Evolutionary conservation across 139 green algal species (phyloP).

Genomic region (Monoraphidium neglectum): DNA sequence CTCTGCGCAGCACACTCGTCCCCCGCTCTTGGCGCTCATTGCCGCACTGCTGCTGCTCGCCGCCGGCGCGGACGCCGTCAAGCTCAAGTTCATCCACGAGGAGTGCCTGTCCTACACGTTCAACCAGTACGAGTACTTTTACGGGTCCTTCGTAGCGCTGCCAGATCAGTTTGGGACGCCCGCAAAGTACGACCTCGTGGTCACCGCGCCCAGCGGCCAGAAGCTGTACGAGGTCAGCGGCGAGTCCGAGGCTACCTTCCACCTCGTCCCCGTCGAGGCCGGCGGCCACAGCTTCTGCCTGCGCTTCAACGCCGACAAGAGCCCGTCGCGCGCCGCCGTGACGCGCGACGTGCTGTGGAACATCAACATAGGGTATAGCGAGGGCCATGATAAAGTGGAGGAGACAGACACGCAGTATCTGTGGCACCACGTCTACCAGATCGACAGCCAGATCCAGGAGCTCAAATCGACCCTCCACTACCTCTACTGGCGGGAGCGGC

Average conservation of each 20-base stretch:
- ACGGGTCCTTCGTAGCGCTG: constrained; percentile 48
- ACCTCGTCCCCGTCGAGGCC: constrained; percentile 56
- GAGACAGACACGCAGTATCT: constrained; percentile 55
- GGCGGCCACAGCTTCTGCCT: constrained; percentile 60
- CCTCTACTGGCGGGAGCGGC: constrained; percentile 60
- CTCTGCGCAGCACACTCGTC: too few species aligned
- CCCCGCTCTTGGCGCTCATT: too few species aligned
- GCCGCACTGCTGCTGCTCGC: neutral
- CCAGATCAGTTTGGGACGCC: constrained; percentile 33
- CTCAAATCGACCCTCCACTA: constrained; percentile 51
- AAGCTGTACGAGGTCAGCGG: constrained; percentile 35
- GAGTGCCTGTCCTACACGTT: constrained; percentile 54
- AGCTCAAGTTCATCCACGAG: constrained; percentile 53
- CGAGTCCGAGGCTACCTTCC: constrained; percentile 46
- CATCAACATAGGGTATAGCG: constrained; percentile 47
- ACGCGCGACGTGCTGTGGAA: constrained; percentile 50
- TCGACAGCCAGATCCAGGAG: constrained; percentile 53
- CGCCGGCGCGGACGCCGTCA: constrained; percentile 22
- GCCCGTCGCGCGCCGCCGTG: neutral
- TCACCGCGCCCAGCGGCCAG: constrained; percentile 32
- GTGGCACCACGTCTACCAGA: constrained; percentile 54
- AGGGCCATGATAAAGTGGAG: constrained; percentile 41
- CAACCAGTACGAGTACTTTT: constrained; percentile 49
- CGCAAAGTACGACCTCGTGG: constrained; percentile 41
- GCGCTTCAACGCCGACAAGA: constrained; percentile 26